A percentile compares a stretch with the other conserved stretches of the same genome.
Evolutionary conservation across 2,329 filamentous ascomycete species (phyloP).

Genomic region (Grosmannia serpens): DNA sequence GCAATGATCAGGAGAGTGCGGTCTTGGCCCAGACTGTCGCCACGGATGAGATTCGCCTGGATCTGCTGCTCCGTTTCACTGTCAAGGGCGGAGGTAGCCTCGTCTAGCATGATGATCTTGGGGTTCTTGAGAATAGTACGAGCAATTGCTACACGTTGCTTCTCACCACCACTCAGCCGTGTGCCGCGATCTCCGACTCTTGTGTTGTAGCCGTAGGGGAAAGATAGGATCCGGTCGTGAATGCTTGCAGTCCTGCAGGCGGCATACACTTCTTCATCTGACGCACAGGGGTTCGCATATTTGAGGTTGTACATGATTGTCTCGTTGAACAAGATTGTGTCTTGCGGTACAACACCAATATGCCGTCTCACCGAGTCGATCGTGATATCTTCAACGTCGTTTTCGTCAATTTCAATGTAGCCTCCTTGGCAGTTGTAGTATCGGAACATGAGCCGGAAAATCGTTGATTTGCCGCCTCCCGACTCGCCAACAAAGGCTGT

Average conservation of each 20-base stretch:
- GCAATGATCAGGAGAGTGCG: conserved; percentile 94
- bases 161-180: conserved; percentile 47
- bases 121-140: conserved; percentile 59
- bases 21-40: conserved; percentile 56
- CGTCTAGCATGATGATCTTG: conserved; percentile 58
- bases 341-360: conserved; percentile 94
- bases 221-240: conserved; percentile 40
- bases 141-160: conserved; percentile 48
- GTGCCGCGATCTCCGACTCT: conserved; percentile 41
- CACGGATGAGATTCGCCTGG: conserved; percentile 55
- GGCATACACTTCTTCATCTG: conserved; percentile 36
- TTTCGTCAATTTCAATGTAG: conserved; percentile 72
- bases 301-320: conserved; percentile 43
- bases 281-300: conserved; percentile 37
- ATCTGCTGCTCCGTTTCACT: conserved; percentile 48
- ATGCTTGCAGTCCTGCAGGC: conserved; percentile 43
- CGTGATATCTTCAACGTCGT: conserved; percentile 73
- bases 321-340: conserved; percentile 60
- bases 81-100: conserved; percentile 60
- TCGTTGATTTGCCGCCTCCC: conserved; percentile 90
- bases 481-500: conserved; percentile 95
- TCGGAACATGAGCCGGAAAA: conserved; percentile 90
- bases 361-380: conserved; percentile 87
- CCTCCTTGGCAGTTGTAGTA: conserved; percentile 85
- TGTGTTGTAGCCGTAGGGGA: conserved; percentile 40